A percentile compares a stretch with the other conserved stretches of the same genome.
These are phyloP conservation scores for Hypoxylon rickii DNA, from an alignment of 495 filamentous ascomycete species.

Conservation along the genomic window DNA sequence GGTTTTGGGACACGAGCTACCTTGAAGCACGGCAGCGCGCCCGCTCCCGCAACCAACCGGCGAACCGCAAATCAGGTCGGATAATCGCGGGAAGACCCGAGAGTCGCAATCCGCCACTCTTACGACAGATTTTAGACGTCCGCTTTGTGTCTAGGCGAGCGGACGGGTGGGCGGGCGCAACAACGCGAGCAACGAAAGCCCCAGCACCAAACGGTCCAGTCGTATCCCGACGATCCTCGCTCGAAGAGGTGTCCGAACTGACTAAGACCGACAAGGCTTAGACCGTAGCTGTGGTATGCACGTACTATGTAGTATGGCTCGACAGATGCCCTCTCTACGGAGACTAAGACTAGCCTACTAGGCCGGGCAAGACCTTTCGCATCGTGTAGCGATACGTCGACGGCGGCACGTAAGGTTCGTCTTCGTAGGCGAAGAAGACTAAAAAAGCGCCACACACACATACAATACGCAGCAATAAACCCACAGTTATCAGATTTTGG, in stretches of 20 bases:
- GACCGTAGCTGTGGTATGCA: not conserved
- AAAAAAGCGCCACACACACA: no score
- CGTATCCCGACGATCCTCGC: constrained; percentile 24
- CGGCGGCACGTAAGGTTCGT: constrained; percentile 17
- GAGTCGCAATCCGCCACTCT: constrained; percentile 30
- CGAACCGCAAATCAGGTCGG: constrained; percentile 13
- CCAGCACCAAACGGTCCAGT: constrained; percentile 6
- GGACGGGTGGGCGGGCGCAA: no score
- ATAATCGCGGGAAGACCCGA: constrained; percentile 26
- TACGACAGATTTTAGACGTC: constrained; percentile 33
- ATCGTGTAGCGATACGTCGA: no score
- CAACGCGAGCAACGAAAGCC: no score
- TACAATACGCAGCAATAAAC: not conserved
- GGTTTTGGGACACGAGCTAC: constrained; percentile 3
- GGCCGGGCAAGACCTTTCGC: constrained; percentile 3
- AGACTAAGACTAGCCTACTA: constrained; percentile 8
- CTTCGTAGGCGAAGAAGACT: constrained; percentile 3
- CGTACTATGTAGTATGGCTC: constrained; percentile 8
- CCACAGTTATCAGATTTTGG: constrained; percentile 22
- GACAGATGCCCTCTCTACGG: not conserved
- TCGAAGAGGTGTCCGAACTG: constrained; percentile 20
- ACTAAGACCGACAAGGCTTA: constrained; percentile 34
- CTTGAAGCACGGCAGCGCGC: constrained; percentile 16
- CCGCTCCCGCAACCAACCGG: no score
- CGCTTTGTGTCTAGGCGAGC: no score